Evolutionary conservation across 139 green algal species (phyloP).

Genomic region (Coelastrella sp.): DNA sequence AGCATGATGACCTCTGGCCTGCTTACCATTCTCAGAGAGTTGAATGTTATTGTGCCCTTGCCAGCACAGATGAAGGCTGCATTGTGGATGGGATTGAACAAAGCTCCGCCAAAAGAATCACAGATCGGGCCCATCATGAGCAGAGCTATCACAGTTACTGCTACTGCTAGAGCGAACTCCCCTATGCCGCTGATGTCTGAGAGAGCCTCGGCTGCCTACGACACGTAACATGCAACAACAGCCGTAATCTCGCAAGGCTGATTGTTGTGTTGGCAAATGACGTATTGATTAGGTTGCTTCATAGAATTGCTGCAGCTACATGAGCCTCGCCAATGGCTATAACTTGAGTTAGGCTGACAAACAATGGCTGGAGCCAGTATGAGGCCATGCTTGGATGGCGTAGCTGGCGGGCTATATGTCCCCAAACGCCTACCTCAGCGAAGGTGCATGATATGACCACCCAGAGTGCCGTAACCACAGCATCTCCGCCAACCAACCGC

Average conservation of each 20-base stretch:
- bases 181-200: conserved; percentile 49
- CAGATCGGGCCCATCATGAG: conserved; percentile 56
- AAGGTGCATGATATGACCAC: conserved; percentile 49
- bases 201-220: conserved; percentile 46
- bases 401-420: not conserved
- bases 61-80: conserved; percentile 49
- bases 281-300: no score
- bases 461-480: conserved; percentile 51
- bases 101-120: conserved; percentile 48
- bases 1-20: not conserved
- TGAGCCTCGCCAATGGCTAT: no score
- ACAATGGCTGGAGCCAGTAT: not conserved
- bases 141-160: conserved; percentile 25
- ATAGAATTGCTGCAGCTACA: no score
- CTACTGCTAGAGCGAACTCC: conserved; percentile 47
- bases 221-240: no score
- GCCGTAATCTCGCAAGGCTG: no score
- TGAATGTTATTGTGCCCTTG: conserved; percentile 20
- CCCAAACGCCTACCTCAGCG: conserved; percentile 33
- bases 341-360: no score
- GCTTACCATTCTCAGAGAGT: conserved; percentile 52
- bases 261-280: no score
- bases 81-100: conserved; percentile 63
- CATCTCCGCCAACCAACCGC: conserved; percentile 45
- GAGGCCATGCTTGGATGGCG: not conserved